A percentile compares a stretch with the other conserved stretches of the same genome.
phyloP scores from a whole-genome alignment of 2,329 filamentous ascomycete genomes.

The Fusarium goolgardi region DNA sequence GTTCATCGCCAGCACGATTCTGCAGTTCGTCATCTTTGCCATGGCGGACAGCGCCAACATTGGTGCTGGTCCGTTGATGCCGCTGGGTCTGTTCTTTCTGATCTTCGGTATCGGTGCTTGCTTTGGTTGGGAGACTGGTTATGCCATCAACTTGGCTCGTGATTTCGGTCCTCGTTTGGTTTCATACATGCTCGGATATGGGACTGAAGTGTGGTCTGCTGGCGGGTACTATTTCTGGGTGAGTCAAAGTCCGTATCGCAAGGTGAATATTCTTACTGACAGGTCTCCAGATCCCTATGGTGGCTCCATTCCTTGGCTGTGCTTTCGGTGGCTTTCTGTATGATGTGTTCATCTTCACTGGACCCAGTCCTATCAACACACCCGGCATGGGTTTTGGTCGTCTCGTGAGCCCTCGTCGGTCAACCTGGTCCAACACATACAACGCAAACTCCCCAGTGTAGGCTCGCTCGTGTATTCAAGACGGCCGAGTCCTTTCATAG shows the following conservation, averaged over 20 bases:
- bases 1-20: constrained; percentile 72
- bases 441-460: constrained; percentile 43
- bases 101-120: constrained; percentile 79
- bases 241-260: constrained; percentile 39
- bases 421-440: constrained; percentile 54
- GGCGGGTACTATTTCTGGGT: constrained; percentile 81
- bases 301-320: constrained; percentile 74
- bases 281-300: constrained; percentile 71
- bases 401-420: constrained; percentile 53
- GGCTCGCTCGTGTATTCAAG: accelerated
- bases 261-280: constrained; percentile 4
- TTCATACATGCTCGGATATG: constrained; percentile 75
- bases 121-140: constrained; percentile 82
- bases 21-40: constrained; percentile 79
- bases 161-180: constrained; percentile 77
- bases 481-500: not conserved
- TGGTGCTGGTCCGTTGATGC: constrained; percentile 66
- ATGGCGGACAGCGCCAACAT: constrained; percentile 69
- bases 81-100: constrained; percentile 75
- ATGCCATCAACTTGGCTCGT: constrained; percentile 78
- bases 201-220: constrained; percentile 72
- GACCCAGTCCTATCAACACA: constrained; percentile 76
- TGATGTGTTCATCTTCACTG: constrained; percentile 75
- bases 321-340: constrained; percentile 74
- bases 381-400: constrained; percentile 72